Evolutionary conservation across 2,329 filamentous ascomycete species (phyloP), one percentile per base, ranked within the genome.

Genomic region (Cytospora leucostoma): DNA sequence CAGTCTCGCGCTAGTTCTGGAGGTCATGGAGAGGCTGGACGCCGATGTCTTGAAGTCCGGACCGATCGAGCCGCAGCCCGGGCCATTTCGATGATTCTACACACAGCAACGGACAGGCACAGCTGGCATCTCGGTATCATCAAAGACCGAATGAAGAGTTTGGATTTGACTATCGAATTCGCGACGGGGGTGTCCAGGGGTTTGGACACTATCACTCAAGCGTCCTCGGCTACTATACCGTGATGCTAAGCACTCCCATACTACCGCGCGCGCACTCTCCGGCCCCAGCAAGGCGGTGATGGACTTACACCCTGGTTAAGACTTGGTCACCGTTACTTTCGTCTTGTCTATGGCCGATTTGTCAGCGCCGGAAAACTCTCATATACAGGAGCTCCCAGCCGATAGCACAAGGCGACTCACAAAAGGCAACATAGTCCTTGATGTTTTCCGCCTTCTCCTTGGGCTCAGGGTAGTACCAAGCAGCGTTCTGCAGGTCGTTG

Each of bases 1-100:
- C 71, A 96, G 90, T 69, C 75, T 97, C 62, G 86, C 87, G 59
- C 86, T 97, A 6, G 89, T 97, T 1, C 75, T 97, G 50, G 91
- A 93, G 61, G 90, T 96, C 17, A 97, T 97, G 90, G 88, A 91
- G 75, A 90, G 96, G 74, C 77, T 98, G 70, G 94, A 98, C 76
- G 85, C 88, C 33, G 93, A 97, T 78, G 89, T 95, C 2, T 74
- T 97, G 47, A 84, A 74, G 53, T 66, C 69, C 51, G 49, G 49
- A 55, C 58, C 58, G 58, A 61, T 61, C 27, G 51, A 61, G 54
- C 51, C 58, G 27, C 58, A 61, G 32, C 27, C 38, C 55, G 58
- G 58, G 58, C 58, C 58, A 38, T 61, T 61, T 51, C 58, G 58
- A 34, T 61, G 58, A 61, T 61, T 34, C 51, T 34, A 38, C 51